phyloP scores from a whole-genome alignment of 768 basidiomycete species.

The Inosperma sp. region DNA sequence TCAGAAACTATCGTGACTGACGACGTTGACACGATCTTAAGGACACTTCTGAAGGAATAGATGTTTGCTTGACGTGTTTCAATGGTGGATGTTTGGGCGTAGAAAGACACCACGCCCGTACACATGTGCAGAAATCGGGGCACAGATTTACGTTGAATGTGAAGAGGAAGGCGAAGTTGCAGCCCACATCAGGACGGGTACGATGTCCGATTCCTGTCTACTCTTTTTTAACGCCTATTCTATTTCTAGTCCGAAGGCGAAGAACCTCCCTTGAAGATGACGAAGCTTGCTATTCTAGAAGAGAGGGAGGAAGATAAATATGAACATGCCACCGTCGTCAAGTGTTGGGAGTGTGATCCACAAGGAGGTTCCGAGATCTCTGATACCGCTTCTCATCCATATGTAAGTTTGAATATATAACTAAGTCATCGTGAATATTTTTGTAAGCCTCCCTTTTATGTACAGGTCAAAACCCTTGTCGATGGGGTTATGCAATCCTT shows the following conservation, averaged over 20 bases:
- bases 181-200: slow-evolving; percentile 36
- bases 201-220: background rate
- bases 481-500: slow-evolving; percentile 73
- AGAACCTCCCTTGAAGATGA: slow-evolving; percentile 87
- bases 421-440: background rate
- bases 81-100: slow-evolving; percentile 79
- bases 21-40: slow-evolving; percentile 35
- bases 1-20: too few species aligned
- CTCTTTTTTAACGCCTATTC: background rate
- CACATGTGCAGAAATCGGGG: slow-evolving; percentile 65
- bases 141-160: slow-evolving; percentile 81
- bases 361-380: slow-evolving; percentile 43
- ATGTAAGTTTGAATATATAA: slow-evolving; percentile 23
- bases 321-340: slow-evolving; percentile 56
- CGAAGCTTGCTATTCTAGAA: slow-evolving; percentile 87
- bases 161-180: slow-evolving; percentile 65
- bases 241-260: slow-evolving; percentile 55
- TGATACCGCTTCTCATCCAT: slow-evolving; percentile 32
- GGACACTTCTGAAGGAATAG: slow-evolving; percentile 72
- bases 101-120: slow-evolving; percentile 65
- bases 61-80: slow-evolving; percentile 91
- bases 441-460: background rate
- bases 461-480: slow-evolving; percentile 51
- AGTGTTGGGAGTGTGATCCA: slow-evolving; percentile 73
- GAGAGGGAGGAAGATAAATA: slow-evolving; percentile 82